Percentiles rank a stretch among this genome's conserved stretches.
These are phyloP conservation scores for Aspergillus saccharolyticus DNA, from an alignment of 495 filamentous ascomycete species.

Conservation along the genomic window DNA sequence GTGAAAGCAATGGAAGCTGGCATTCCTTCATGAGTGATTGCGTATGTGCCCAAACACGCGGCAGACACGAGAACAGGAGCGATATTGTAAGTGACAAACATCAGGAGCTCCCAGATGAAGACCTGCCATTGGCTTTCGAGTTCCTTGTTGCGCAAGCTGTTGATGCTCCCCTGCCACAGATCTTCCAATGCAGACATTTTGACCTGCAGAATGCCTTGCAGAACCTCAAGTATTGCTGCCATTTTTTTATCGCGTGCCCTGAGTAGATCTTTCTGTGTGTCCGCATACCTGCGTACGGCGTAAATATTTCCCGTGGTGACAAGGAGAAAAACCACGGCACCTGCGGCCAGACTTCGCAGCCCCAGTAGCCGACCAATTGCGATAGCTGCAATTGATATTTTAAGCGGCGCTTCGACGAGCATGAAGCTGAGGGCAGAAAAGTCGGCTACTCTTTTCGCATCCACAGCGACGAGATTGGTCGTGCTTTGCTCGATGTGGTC, in stretches of 20 bases:
- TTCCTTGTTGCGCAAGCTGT: slow-evolving; percentile 52
- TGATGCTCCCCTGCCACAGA: slow-evolving; percentile 63
- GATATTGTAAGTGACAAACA: slow-evolving; percentile 53
- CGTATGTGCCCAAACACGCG: slow-evolving; percentile 56
- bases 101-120: slow-evolving; percentile 45
- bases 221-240: slow-evolving; percentile 61
- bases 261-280: slow-evolving; percentile 60
- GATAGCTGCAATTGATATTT: slow-evolving; percentile 52
- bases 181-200: slow-evolving; percentile 68
- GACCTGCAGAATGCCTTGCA: slow-evolving; percentile 70
- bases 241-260: slow-evolving; percentile 66
- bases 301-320: slow-evolving; percentile 59
- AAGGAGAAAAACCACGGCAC: slow-evolving; percentile 51
- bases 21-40: slow-evolving; percentile 48
- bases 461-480: slow-evolving; percentile 65
- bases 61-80: slow-evolving; percentile 61
- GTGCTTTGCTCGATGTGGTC: slow-evolving; percentile 44
- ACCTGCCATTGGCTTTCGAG: slow-evolving; percentile 53
- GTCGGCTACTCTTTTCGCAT: slow-evolving; percentile 57
- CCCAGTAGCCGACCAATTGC: slow-evolving; percentile 60
- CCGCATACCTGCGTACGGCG: slow-evolving; percentile 54
- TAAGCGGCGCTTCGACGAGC: slow-evolving; percentile 37
- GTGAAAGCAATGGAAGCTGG: slow-evolving; percentile 66
- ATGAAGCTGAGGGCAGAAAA: slow-evolving; percentile 52
- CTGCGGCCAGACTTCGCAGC: slow-evolving; percentile 55